These are phyloP conservation scores for Lonicera japonica DNA, from an alignment of 129 eudicot species.

Conservation along the genomic window DNA sequence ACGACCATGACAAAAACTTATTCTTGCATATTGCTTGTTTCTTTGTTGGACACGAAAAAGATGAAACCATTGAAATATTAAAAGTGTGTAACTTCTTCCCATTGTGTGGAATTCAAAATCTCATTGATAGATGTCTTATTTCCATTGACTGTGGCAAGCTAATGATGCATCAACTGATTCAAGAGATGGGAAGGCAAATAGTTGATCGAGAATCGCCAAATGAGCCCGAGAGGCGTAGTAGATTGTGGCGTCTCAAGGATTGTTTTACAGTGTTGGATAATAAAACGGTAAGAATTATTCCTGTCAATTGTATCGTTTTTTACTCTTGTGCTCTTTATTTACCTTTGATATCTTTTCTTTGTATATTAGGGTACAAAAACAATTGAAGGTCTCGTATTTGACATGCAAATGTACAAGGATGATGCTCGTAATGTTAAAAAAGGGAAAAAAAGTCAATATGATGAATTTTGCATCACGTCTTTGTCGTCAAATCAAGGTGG, in stretches of 20 bases:
- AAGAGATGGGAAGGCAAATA: conserved; percentile 26
- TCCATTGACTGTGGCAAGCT: neutral
- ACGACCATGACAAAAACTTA: conserved; percentile 10
- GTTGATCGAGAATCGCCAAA: conserved; percentile 19
- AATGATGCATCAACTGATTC: conserved; percentile 31
- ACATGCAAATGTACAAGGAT: conserved; percentile 13
- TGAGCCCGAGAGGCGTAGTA: conserved; percentile 13
- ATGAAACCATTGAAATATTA: conserved; percentile 12
- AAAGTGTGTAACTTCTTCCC: conserved; percentile 17
- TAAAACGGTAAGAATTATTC: conserved; percentile 14
- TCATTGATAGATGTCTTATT: conserved; percentile 24
- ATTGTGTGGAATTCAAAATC: conserved; percentile 20
- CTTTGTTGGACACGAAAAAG: conserved; percentile 14
- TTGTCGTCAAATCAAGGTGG: neutral
- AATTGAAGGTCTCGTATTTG: conserved; percentile 24
- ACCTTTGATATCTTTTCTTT: neutral
- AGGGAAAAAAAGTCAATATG: neutral
- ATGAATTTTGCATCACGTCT: neutral
- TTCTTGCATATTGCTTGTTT: conserved; percentile 42
- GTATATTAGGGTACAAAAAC: conserved; percentile 18
- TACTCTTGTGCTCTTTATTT: neutral
- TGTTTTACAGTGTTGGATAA: conserved; percentile 24
- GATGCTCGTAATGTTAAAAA: neutral
- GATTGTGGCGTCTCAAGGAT: conserved; percentile 21
- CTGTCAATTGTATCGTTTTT: no score